Evolutionary conservation across 78 protist genomes (phyloP).

Genomic region (Salpingoeca rosetta): DNA sequence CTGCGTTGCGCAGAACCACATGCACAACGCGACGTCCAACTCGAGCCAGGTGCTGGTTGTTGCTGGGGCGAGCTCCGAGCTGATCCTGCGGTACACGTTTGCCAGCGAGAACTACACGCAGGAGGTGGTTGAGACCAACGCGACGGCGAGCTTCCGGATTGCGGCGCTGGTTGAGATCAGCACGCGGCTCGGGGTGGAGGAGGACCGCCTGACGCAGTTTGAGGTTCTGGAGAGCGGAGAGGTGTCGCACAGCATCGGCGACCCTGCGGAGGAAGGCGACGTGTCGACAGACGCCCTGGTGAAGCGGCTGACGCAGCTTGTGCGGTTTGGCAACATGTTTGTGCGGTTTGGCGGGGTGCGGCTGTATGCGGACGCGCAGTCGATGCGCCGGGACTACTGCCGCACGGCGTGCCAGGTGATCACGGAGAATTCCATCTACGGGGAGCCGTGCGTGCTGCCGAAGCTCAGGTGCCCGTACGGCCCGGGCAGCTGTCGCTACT

Average conservation of each 20-base stretch:
- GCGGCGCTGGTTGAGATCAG: background rate
- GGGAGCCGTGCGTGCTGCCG: background rate
- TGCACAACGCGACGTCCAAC: background rate
- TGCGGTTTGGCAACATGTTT: background rate
- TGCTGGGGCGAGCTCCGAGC: background rate
- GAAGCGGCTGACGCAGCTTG: background rate
- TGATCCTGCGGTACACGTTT: background rate
- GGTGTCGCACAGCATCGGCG: background rate
- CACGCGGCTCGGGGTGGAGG: background rate
- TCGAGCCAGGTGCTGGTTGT: background rate
- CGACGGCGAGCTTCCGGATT: too few species aligned
- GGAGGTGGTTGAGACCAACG: too few species aligned
- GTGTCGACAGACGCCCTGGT: background rate
- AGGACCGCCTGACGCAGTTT: background rate
- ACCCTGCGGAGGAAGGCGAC: too few species aligned
- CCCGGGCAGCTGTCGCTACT: background rate
- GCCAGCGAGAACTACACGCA: background rate
- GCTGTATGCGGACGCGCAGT: background rate
- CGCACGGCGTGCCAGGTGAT: background rate
- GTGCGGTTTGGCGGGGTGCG: background rate
- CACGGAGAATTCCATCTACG: background rate
- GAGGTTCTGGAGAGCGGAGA: background rate
- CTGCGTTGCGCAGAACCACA: background rate
- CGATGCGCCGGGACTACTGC: background rate
- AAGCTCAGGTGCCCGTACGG: too few species aligned